A percentile compares a stretch with the other conserved stretches of the same genome.
phyloP scores from a whole-genome alignment of 257 asterid genomes.

The Echium plantagineum region DNA sequence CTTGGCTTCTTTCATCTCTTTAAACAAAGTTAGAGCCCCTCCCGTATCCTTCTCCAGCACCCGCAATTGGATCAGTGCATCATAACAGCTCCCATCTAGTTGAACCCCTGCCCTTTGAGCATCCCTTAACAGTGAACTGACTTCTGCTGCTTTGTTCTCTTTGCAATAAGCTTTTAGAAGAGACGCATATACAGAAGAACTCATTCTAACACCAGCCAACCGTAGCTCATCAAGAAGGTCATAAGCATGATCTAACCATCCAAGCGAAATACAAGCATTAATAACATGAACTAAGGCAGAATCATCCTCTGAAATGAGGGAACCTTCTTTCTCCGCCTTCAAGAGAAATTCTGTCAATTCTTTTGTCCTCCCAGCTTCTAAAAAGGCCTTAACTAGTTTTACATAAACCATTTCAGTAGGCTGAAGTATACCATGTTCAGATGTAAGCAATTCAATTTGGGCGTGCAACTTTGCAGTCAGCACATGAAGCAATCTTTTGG shows the following conservation, averaged over 20 bases:
- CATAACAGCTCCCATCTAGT: conserved; percentile 67
- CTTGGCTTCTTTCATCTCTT: conserved; percentile 83
- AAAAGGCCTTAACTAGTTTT: conserved; percentile 61
- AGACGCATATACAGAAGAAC: conserved; percentile 58
- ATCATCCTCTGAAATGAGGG: conserved; percentile 55
- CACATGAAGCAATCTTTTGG: conserved; percentile 45
- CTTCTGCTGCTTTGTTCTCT: conserved; percentile 48
- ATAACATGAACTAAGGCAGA: conserved; percentile 52
- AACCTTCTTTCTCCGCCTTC: conserved; percentile 57
- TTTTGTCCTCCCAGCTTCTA: conserved; percentile 56
- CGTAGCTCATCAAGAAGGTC: conserved; percentile 93
- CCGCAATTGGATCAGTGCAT: conserved; percentile 43
- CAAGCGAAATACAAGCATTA: conserved; percentile 74
- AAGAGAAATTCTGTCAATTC: conserved; percentile 65
- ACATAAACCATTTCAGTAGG: conserved; percentile 71
- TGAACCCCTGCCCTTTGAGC: conserved; percentile 80
- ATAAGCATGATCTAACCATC: conserved; percentile 74
- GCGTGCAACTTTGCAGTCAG: conserved; percentile 45
- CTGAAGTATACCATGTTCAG: conserved; percentile 72
- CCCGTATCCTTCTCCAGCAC: conserved; percentile 57
- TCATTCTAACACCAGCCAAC: conserved; percentile 62
- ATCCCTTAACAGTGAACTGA: conserved; percentile 59
- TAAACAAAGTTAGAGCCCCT: conserved; percentile 69
- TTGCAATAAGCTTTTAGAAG: conserved; percentile 66
- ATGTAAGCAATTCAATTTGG: conserved; percentile 61